These are phyloP conservation scores for Aspergillus hiratsukae DNA, from an alignment of 2,329 filamentous ascomycete genomes.

Conservation along the genomic window DNA sequence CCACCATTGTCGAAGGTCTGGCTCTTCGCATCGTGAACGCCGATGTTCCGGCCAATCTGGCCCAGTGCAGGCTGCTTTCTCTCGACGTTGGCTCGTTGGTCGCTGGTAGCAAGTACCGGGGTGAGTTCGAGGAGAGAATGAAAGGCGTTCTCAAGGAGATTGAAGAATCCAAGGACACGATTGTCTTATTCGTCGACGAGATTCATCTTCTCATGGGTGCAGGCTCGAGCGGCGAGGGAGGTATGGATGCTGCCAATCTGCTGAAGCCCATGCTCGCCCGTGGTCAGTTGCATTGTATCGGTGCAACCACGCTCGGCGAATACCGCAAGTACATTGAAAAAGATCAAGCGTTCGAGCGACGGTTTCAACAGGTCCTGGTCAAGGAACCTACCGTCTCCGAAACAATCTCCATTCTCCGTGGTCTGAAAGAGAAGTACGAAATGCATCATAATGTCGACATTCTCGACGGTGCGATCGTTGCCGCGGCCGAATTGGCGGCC, in stretches of 20 bases:
- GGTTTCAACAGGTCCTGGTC: conserved; percentile 96
- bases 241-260: conserved; percentile 97
- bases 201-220: conserved; percentile 98
- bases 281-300: conserved; percentile 95
- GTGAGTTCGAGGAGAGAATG: conserved; percentile 99
- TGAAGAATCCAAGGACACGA: conserved; percentile 88
- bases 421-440: conserved; percentile 96
- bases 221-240: conserved; percentile 87
- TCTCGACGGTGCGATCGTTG: conserved; percentile 85
- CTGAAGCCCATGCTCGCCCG: conserved; percentile 97
- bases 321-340: conserved; percentile 99
- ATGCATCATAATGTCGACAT: conserved; percentile 98
- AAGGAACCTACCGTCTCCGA: conserved; percentile 87
- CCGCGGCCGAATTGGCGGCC: conserved; percentile 84
- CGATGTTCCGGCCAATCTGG: conserved; percentile 92
- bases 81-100: conserved; percentile 93
- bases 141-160: conserved; percentile 99
- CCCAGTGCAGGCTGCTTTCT: conserved; percentile 88
- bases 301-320: conserved; percentile 89
- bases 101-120: conserved; percentile 95
- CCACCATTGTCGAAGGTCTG: conserved; percentile 92
- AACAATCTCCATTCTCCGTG: conserved; percentile 96
- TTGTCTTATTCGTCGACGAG: conserved; percentile 96
- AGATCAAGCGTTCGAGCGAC: conserved; percentile 93
- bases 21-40: conserved; percentile 94